These are phyloP conservation scores for Ailanthus altissimus DNA, from an alignment of 345 rosid genomes.

Conservation along the genomic window DNA sequence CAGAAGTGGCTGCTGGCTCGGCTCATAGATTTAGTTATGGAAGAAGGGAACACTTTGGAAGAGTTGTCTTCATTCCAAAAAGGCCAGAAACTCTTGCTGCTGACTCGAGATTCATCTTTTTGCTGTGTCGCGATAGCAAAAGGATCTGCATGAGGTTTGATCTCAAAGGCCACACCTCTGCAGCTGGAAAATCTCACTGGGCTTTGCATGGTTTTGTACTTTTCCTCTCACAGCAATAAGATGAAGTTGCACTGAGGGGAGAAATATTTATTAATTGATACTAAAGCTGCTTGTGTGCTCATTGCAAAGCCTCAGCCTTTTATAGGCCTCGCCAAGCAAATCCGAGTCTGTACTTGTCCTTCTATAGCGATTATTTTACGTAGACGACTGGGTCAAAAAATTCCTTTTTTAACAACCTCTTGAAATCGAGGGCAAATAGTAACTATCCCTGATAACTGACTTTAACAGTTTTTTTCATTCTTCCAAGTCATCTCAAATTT, in stretches of 20 bases:
- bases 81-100: slow-evolving; percentile 29
- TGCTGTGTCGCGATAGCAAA: neutral
- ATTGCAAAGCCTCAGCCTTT: neutral
- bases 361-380: neutral
- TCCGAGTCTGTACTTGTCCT: neutral
- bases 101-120: neutral
- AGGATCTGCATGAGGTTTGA: slow-evolving; percentile 13
- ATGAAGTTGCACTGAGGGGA: neutral
- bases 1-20: slow-evolving; percentile 73
- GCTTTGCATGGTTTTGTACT: neutral
- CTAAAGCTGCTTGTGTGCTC: neutral
- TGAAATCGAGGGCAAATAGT: neutral
- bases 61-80: slow-evolving; percentile 43
- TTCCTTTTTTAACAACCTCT: neutral
- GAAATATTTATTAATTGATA: neutral
- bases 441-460: neutral
- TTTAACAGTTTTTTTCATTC: neutral
- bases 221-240: neutral
- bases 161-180: slow-evolving; percentile 19
- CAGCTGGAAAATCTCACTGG: slow-evolving; percentile 16
- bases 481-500: neutral
- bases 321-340: neutral
- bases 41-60: slow-evolving; percentile 44
- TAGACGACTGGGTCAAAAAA: neutral
- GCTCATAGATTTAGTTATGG: slow-evolving; percentile 46